phyloP scores from a whole-genome alignment of 1,139 yeast species.

The Pichia kudriavzevii region DNA sequence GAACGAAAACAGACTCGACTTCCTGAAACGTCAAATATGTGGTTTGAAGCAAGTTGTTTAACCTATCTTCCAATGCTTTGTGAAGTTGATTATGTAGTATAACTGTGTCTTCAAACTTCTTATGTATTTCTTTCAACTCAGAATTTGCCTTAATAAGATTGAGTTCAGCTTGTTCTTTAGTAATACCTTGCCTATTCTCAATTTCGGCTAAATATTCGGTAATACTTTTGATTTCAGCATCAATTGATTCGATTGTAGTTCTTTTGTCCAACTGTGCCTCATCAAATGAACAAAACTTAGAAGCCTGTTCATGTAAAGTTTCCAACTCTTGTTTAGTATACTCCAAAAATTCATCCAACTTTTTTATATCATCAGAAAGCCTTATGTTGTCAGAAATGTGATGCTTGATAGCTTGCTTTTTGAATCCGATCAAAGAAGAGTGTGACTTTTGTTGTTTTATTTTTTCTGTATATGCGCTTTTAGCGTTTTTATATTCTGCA shows the following conservation, averaged over 20 bases:
- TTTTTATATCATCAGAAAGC: constrained; percentile 23
- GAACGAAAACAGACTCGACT: constrained; percentile 48
- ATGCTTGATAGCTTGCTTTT: too few species aligned
- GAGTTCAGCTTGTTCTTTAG: constrained; percentile 35
- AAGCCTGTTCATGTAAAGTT: constrained; percentile 29
- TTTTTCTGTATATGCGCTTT: constrained; percentile 4
- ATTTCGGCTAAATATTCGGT: constrained; percentile 29
- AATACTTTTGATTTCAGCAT: constrained; percentile 25
- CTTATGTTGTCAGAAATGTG: too few species aligned
- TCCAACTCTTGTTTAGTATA: constrained; percentile 26
- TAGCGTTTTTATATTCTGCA: constrained; percentile 12
- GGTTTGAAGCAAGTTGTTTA: constrained; percentile 43
- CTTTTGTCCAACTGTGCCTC: constrained; percentile 28
- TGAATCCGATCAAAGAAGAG: too few species aligned
- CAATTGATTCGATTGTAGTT: constrained; percentile 30
- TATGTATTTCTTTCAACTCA: constrained; percentile 30
- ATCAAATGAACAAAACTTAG: constrained; percentile 29
- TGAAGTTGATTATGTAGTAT: constrained; percentile 26
- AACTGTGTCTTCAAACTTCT: constrained; percentile 29
- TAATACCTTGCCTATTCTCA: constrained; percentile 35
- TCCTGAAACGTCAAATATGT: constrained; percentile 35
- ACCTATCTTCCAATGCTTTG: constrained; percentile 40
- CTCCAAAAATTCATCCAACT: constrained; percentile 27
- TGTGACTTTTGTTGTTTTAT: too few species aligned
- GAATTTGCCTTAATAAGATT: constrained; percentile 31